Evolutionary conservation across 2,329 filamentous ascomycete species (phyloP).

Genomic region (Fusarium acutatum): DNA sequence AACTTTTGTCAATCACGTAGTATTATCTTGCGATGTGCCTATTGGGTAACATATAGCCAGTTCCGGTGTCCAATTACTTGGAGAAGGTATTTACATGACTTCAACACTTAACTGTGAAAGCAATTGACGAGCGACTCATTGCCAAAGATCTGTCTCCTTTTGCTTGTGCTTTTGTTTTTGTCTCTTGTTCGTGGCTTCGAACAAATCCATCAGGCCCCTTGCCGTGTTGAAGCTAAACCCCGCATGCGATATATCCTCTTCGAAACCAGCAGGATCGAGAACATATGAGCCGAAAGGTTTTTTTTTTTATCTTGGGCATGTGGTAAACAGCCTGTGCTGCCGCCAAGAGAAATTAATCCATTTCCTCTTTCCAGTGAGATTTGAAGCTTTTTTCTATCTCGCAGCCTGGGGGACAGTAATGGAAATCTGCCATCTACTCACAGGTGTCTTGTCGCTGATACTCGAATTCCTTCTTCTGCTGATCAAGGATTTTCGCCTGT

Average conservation of each 20-base stretch:
- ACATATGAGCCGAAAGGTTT: neutral
- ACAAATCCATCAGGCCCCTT: neutral
- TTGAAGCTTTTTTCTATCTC: neutral
- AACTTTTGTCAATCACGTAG: fast-evolving
- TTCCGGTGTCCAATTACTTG: too few species aligned
- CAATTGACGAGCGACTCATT: fast-evolving
- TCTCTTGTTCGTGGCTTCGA: fast-evolving
- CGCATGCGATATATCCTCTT: neutral
- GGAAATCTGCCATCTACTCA: neutral
- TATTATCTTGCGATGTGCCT: neutral
- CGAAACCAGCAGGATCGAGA: neutral
- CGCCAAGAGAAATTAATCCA: neutral
- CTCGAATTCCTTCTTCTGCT: neutral
- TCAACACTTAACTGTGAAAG: fast-evolving
- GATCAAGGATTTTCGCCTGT: too few species aligned
- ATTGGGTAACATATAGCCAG: too few species aligned
- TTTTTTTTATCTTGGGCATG: neutral
- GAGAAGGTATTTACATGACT: neutral
- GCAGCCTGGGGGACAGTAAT: neutral
- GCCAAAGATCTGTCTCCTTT: neutral
- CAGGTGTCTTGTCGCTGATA: too few species aligned
- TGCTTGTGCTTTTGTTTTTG: neutral
- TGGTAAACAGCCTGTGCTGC: neutral
- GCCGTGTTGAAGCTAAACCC: neutral
- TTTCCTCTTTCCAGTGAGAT: neutral